phyloP scores from a whole-genome alignment of 2,329 filamentous ascomycete genomes.

The Chaetomium sp. region DNA sequence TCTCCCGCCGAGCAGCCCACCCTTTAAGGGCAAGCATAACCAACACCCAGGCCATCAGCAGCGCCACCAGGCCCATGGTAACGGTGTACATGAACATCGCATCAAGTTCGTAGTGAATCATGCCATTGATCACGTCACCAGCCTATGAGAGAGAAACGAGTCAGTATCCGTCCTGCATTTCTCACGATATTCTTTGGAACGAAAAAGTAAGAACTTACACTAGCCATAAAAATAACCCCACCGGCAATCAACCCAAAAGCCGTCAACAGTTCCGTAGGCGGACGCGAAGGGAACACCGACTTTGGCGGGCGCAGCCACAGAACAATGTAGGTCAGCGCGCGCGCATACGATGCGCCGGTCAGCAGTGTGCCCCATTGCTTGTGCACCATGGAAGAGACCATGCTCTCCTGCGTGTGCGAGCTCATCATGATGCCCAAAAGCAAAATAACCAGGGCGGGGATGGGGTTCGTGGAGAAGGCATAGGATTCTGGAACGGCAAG shows the following conservation, averaged over 20 bases:
- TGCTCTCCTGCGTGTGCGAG: slow-evolving; percentile 76
- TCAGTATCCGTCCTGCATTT: no score
- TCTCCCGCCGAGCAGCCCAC: slow-evolving; percentile 60
- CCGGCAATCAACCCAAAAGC: slow-evolving; percentile 83
- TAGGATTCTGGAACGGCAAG: slow-evolving; percentile 61
- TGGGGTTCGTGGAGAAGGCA: slow-evolving; percentile 73
- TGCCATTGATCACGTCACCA: slow-evolving; percentile 67
- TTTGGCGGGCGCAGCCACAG: slow-evolving; percentile 74
- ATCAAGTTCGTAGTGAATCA: slow-evolving; percentile 70
- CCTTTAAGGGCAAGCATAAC: slow-evolving; percentile 77
- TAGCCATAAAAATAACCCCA: slow-evolving; percentile 88
- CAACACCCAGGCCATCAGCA: slow-evolving; percentile 81
- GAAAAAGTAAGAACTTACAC: slow-evolving; percentile 45
- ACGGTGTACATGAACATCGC: slow-evolving; percentile 93
- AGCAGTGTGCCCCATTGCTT: slow-evolving; percentile 88
- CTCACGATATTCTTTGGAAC: neutral
- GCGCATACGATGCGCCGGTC: slow-evolving; percentile 70
- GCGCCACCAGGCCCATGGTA: slow-evolving; percentile 72
- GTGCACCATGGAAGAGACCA: slow-evolving; percentile 87
- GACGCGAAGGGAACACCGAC: slow-evolving; percentile 73
- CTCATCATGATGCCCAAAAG: slow-evolving; percentile 92
- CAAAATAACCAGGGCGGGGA: slow-evolving; percentile 80
- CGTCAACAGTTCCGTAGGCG: slow-evolving; percentile 82
- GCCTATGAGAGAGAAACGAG: slow-evolving; percentile 40
- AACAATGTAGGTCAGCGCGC: slow-evolving; percentile 72